phyloP scores from a whole-genome alignment of 202 grass and related monocot species.

The Bolboschoenoplectus hybrid region DNA sequence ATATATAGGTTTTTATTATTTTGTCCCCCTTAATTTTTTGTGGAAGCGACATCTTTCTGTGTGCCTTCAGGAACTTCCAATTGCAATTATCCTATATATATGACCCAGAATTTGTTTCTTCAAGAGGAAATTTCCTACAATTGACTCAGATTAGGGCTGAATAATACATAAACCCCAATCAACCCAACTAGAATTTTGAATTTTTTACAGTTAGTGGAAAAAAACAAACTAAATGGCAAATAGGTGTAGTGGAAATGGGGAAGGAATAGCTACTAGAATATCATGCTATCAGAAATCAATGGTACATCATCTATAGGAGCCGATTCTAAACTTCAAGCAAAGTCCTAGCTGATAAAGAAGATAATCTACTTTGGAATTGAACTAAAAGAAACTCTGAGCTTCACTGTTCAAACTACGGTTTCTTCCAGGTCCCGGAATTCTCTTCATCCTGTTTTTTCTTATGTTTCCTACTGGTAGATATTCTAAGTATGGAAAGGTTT shows the following conservation, averaged over 20 bases:
- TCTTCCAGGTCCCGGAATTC: too few species aligned
- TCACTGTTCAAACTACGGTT: too few species aligned
- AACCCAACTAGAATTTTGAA: not conserved
- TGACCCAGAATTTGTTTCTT: slow-evolving; percentile 9
- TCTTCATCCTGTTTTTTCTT: too few species aligned
- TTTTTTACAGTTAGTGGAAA: not conserved
- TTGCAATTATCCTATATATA: not conserved
- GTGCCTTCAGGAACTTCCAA: not conserved
- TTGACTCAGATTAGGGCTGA: not conserved
- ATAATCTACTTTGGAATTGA: not conserved
- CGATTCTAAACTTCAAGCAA: not conserved
- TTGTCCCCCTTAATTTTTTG: not conserved
- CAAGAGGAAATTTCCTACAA: not conserved
- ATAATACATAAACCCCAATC: not conserved
- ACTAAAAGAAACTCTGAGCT: not conserved
- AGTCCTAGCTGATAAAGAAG: not conserved
- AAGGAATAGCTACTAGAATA: not conserved
- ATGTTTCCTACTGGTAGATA: too few species aligned
- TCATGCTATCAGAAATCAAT: not conserved
- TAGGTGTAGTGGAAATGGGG: not conserved
- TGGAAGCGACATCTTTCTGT: not conserved
- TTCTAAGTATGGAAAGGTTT: not conserved
- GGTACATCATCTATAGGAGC: not conserved
- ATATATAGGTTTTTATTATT: not conserved
- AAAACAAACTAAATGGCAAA: not conserved